phyloP scores from a whole-genome alignment of 2,329 filamentous ascomycete genomes.

The Colletotrichum camelliae region DNA sequence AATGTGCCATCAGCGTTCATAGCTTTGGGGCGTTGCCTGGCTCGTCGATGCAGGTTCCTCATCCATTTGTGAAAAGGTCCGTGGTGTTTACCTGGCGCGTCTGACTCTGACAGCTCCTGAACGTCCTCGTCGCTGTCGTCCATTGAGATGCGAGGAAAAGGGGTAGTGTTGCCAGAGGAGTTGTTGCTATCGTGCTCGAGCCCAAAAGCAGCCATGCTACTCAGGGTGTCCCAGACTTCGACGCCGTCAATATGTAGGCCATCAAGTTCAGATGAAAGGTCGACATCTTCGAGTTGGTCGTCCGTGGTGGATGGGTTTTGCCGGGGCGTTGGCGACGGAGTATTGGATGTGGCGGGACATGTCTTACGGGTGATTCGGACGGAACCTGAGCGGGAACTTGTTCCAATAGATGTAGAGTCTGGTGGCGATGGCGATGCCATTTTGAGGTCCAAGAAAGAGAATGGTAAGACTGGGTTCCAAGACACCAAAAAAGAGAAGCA shows the following conservation, averaged over 20 bases:
- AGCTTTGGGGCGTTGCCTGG: constrained; percentile 41
- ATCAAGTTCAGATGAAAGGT: constrained; percentile 31
- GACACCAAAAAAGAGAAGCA: constrained; percentile 45
- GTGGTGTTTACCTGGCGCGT: constrained; percentile 20
- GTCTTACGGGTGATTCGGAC: constrained; percentile 42
- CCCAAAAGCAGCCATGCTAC: constrained; percentile 46
- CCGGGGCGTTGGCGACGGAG: constrained; percentile 26
- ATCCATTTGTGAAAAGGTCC: constrained; percentile 76
- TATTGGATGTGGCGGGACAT: constrained; percentile 40
- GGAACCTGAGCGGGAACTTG: constrained; percentile 40
- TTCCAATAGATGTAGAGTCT: constrained; percentile 32
- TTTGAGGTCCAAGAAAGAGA: constrained; percentile 31
- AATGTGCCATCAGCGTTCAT: constrained; percentile 29
- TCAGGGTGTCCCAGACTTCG: constrained; percentile 41
- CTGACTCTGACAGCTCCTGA: neutral
- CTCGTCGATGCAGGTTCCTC: constrained; percentile 68
- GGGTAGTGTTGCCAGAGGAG: constrained; percentile 9
- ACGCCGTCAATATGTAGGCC: constrained; percentile 30
- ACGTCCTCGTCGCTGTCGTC: constrained; percentile 23
- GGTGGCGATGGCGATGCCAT: constrained; percentile 40
- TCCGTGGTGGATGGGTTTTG: constrained; percentile 25
- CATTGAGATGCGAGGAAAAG: constrained; percentile 27
- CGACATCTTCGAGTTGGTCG: constrained; percentile 35
- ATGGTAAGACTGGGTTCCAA: constrained; percentile 45
- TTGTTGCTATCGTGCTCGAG: constrained; percentile 35